Evolutionary conservation across 2,329 filamentous ascomycete genomes (phyloP), one percentile per base, ranked within the genome.

Genomic region (Monosporascus sp.): DNA sequence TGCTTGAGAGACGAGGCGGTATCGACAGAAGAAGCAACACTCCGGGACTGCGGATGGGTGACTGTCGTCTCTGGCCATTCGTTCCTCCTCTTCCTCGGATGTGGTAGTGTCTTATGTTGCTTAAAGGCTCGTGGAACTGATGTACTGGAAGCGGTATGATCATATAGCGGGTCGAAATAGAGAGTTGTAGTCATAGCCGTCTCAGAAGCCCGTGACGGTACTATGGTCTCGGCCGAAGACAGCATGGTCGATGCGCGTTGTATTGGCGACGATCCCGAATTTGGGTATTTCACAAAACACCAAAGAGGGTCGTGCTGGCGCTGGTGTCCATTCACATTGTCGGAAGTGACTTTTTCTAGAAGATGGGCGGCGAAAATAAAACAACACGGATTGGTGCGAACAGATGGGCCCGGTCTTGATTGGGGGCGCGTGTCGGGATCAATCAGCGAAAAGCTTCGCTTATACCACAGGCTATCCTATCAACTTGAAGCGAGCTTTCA

Each of bases 91-190:
- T 63, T 63, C 55, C 62, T 63, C 39, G 70, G 70, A 49, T 68
- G 71, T n/a, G 71, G 71, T 17, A 74, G 65, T 17, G 66, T 55
- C 49, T 72, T 74, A 49, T 71, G 70, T 52, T 66, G 70, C 57
- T 69, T 72, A 59, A 74, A 70, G 11, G 63, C 57, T 46, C 53
- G 60, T 52, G 58, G 66, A 52, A 53, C 62, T 43, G 63, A 57
- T 49, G 63, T 61, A 44, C 52, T 52, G 25, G 62, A 55, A 43
- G 61, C 57, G 50, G 57, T 55, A 48, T 56, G 61, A 51, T 63
- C 62, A 54, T 53, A 54, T 45, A 62, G 55, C 50, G 61, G 63
- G 48, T 66, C 64, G 51, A 68, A 66, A 51, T 65, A 68, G 39
- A 68, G 61, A 41, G 57, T 50, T 37, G 63, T 56, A 46, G 53